Percentiles rank a stretch among this genome's conserved stretches.
Conservation (phyloP, 2,329 filamentous ascomycete species). For the Dactylellina drechsleri region DNA sequence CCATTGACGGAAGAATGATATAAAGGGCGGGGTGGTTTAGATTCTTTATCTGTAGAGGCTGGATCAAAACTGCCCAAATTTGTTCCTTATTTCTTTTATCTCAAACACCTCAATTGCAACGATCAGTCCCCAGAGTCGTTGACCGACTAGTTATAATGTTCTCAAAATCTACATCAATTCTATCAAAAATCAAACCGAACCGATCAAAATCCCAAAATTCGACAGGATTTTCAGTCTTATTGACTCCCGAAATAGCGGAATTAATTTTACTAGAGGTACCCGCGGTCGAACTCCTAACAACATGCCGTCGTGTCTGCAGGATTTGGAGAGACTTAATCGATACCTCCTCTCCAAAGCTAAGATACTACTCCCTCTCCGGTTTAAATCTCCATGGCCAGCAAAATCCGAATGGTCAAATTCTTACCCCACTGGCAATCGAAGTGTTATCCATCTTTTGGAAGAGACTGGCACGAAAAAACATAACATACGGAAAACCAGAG, state of each 20-base stretch:
- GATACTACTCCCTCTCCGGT: slow-evolving; percentile 25
- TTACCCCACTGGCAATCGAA: slow-evolving; percentile 23
- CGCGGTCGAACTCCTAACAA: slow-evolving; percentile 24
- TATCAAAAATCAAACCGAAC: not conserved
- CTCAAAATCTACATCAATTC: not conserved
- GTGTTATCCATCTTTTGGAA: slow-evolving; percentile 33
- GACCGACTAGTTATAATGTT: too few species aligned
- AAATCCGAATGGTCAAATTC: not conserved
- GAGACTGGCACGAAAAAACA: slow-evolving; percentile 12
- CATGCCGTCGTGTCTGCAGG: slow-evolving; percentile 28
- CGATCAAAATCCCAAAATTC: not conserved
- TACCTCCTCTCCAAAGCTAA: slow-evolving; percentile 22
- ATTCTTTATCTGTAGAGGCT: too few species aligned
- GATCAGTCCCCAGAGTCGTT: too few species aligned
- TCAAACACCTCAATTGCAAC: too few species aligned
- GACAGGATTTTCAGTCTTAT: not conserved
- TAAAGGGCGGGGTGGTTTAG: too few species aligned
- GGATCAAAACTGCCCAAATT: too few species aligned
- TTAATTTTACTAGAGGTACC: slow-evolving; percentile 23
- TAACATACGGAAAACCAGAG: not conserved
- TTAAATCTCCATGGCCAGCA: not conserved
- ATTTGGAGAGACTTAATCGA: slow-evolving; percentile 33
- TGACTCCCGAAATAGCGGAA: slow-evolving; percentile 21
- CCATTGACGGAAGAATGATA: too few species aligned
- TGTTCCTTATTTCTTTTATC: too few species aligned